Percentiles rank a stretch among this genome's conserved stretches.
Conservation (phyloP, 73 alveolate genomes). For the Symbiodinium natans region DNA sequence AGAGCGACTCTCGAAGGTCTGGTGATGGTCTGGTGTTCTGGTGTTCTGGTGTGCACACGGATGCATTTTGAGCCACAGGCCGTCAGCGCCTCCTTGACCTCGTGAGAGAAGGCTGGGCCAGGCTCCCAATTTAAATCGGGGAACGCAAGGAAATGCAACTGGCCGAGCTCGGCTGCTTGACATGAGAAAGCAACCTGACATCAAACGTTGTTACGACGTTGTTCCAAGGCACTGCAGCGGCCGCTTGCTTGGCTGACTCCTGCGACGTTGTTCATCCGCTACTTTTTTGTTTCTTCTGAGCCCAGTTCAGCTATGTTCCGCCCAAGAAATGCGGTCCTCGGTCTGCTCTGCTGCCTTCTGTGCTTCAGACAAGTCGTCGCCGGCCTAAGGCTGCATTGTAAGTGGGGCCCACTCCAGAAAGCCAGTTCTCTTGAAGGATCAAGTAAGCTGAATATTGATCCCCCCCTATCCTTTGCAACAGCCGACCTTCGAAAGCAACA, state of each 20-base stretch:
- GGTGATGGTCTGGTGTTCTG: background rate
- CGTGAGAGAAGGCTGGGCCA: no score
- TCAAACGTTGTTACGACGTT: background rate
- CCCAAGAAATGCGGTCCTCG: background rate
- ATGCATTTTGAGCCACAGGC: conserved; percentile 2
- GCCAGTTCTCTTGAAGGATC: background rate
- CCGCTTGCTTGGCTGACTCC: conserved; percentile 87
- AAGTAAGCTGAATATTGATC: background rate
- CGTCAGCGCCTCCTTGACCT: conserved; percentile 80
- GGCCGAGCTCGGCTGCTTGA: background rate
- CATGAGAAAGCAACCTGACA: background rate
- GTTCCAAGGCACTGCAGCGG: conserved; percentile 56
- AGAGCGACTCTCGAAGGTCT: background rate
- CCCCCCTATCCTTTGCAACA: background rate
- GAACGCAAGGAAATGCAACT: no score
- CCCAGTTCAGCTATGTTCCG: background rate
- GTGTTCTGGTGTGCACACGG: background rate
- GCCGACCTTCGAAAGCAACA: no score
- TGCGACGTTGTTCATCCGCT: background rate
- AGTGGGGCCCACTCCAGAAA: no score
- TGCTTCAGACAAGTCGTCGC: conserved; percentile 69
- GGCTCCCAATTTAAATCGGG: no score
- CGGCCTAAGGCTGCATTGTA: conserved; percentile 42
- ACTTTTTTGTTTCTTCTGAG: no score
- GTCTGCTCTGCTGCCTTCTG: conserved; percentile 89